Evolutionary conservation across 768 basidiomycete genomes (phyloP).

Genomic region (Auriscalpium orientale): DNA sequence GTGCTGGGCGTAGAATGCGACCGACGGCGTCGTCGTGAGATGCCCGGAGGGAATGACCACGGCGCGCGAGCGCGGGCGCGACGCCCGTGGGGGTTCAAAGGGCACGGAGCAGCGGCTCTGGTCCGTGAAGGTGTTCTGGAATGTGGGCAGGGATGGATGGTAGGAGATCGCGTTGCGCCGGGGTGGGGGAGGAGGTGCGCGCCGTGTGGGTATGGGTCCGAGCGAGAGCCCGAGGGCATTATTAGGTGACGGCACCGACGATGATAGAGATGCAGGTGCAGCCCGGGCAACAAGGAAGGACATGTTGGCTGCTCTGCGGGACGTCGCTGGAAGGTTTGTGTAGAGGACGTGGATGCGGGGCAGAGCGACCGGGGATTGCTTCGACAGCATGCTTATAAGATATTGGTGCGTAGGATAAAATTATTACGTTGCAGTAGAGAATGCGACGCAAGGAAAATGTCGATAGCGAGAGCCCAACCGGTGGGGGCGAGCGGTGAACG

Average conservation of each 20-base stretch:
- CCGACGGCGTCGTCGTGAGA: neutral
- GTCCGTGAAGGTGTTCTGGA: neutral
- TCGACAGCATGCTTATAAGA: slow-evolving; percentile 11
- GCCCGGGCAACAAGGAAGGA: slow-evolving; percentile 11
- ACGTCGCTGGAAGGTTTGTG: slow-evolving; percentile 14
- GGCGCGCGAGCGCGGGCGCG: slow-evolving; percentile 5
- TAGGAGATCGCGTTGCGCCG: slow-evolving; percentile 11
- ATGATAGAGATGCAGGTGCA: neutral
- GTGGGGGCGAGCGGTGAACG: no score
- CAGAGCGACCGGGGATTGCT: slow-evolving; percentile 5
- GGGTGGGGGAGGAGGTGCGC: neutral
- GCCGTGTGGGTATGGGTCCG: neutral
- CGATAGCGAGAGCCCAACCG: no score
- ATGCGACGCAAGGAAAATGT: no score
- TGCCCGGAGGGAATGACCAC: slow-evolving; percentile 1
- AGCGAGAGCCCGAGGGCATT: neutral
- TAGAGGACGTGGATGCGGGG: slow-evolving; percentile 13
- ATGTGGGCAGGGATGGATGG: slow-evolving; percentile 1
- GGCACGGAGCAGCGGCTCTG: neutral
- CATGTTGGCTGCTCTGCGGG: slow-evolving; percentile 15
- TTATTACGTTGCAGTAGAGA: no score
- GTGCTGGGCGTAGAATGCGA: neutral
- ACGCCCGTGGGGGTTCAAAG: neutral
- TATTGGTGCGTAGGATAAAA: neutral
- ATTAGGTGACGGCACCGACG: neutral